A percentile compares a stretch with the other conserved stretches of the same genome.
Conservation (phyloP, 2,329 filamentous ascomycete genomes). For the Sordariomycetes sp. region DNA sequence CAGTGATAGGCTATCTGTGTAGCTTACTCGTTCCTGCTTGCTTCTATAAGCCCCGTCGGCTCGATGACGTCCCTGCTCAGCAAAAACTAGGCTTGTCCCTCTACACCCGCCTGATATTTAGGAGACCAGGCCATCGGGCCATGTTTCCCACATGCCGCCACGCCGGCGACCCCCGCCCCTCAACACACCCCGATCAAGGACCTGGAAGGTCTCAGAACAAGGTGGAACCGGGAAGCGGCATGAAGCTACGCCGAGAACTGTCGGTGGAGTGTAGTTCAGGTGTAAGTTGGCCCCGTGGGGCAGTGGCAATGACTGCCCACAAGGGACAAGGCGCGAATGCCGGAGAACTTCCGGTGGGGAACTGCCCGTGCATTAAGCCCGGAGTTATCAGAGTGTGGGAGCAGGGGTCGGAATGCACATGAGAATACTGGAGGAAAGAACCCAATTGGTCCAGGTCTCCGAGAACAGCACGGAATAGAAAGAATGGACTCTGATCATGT, state of each 20-base stretch:
- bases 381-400: too few species aligned
- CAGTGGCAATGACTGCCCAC: background rate
- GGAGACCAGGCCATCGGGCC: background rate
- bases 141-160: background rate
- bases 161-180: background rate
- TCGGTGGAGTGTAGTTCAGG: background rate
- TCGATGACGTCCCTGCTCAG: background rate
- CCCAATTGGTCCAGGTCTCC: too few species aligned
- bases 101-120: too few species aligned
- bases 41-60: background rate
- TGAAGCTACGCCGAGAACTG: background rate
- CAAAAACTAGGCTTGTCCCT: background rate
- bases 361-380: too few species aligned
- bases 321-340: background rate
- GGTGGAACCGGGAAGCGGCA: background rate
- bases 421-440: too few species aligned
- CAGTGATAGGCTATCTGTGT: background rate
- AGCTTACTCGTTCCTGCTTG: background rate
- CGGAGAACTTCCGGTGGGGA: too few species aligned
- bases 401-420: too few species aligned
- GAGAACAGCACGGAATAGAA: too few species aligned
- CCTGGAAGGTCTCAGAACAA: background rate
- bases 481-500: too few species aligned
- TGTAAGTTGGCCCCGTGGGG: background rate
- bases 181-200: background rate